Evolutionary conservation across 176 grass and related monocot species (phyloP).

Genomic region (bread wheat (Triticum aestivum)): IWGSC_CS_RefSeq_v2.1 NC_057806.1:700796577-700797076

Average conservation of each 20-base stretch:
- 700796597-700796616: slow-evolving; percentile 68
- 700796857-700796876: background rate
- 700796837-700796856: background rate
- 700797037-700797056: no score
- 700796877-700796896: background rate
- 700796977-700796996: no score
- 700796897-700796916: background rate
- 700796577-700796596: slow-evolving; percentile 88
- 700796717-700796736: slow-evolving; percentile 87
- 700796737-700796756: slow-evolving; percentile 37
- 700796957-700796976: no score
- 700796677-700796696: slow-evolving; percentile 77
- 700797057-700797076: no score
- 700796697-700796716: slow-evolving; percentile 92
- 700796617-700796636: slow-evolving; percentile 77
- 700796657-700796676: slow-evolving; percentile 71
- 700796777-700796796: background rate
- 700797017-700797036: no score
- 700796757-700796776: background rate
- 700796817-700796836: background rate
- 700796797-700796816: background rate
- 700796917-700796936: background rate
- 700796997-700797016: no score
- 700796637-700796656: slow-evolving; percentile 83
- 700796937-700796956: no score